Conservation (phyloP, 1,284 basidiomycete genomes). For the Papiliotrema flavescens region DNA sequence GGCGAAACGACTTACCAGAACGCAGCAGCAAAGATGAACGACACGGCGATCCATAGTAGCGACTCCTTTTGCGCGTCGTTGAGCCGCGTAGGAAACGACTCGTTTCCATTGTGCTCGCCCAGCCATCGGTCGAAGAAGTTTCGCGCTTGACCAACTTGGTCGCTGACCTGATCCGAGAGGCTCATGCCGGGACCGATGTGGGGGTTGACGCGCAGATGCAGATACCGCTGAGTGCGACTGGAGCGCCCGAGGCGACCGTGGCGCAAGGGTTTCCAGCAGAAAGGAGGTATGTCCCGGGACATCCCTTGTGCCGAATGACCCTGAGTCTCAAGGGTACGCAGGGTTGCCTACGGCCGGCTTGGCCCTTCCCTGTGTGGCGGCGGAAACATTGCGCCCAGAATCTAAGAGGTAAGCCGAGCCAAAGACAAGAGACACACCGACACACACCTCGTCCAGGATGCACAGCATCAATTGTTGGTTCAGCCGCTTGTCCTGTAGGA, state of each 20-base stretch:
- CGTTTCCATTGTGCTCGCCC: conserved; percentile 7
- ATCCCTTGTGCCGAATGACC: background rate
- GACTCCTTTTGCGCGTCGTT: conserved; percentile 26
- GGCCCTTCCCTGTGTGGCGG: background rate
- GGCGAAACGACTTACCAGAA: conserved; percentile 19
- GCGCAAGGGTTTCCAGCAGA: background rate
- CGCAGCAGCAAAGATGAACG: conserved; percentile 13
- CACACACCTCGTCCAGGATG: conserved; percentile 74
- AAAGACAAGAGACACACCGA: background rate
- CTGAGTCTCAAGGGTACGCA: background rate
- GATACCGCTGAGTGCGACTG: background rate
- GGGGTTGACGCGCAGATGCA: background rate
- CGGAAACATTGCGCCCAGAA: conserved; percentile 20
- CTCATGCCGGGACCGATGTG: background rate
- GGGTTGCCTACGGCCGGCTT: background rate
- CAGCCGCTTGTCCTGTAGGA: conserved; percentile 83
- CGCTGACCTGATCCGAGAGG: background rate
- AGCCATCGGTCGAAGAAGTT: conserved; percentile 13
- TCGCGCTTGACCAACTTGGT: conserved; percentile 1
- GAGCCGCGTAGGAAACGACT: conserved; percentile 16
- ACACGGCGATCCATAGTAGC: conserved; percentile 12
- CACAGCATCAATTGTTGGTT: conserved; percentile 89
- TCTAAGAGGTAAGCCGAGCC: background rate
- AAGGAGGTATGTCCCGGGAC: no score
- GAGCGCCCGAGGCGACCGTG: background rate